These are phyloP conservation scores for Saccharomyces hybrid DNA, from an alignment of 1,139 yeast species.

Conservation along the genomic window DNA sequence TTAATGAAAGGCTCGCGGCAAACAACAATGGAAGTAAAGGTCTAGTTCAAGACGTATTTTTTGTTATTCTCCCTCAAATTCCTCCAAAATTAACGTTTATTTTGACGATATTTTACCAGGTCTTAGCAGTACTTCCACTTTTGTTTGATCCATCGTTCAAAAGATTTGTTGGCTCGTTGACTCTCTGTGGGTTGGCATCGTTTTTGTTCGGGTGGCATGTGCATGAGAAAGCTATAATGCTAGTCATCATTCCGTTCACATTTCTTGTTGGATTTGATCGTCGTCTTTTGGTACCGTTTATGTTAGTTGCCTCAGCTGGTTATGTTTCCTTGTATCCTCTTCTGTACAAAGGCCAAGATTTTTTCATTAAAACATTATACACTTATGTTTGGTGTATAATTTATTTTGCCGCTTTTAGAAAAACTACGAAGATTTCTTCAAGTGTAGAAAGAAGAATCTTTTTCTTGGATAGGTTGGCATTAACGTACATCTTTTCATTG, in stretches of 20 bases:
- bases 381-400: slow-evolving; percentile 82
- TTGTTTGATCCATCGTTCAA: slow-evolving; percentile 66
- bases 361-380: slow-evolving; percentile 66
- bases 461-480: slow-evolving; percentile 62
- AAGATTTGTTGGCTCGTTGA: slow-evolving; percentile 73
- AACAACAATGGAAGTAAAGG: slow-evolving; percentile 66
- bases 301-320: slow-evolving; percentile 67
- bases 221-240: slow-evolving; percentile 89
- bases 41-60: slow-evolving; percentile 81
- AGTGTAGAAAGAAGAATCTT: slow-evolving; percentile 42
- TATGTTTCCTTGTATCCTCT: slow-evolving; percentile 85
- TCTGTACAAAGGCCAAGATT: slow-evolving; percentile 72
- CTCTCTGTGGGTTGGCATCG: slow-evolving; percentile 86
- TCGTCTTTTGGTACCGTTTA: slow-evolving; percentile 60
- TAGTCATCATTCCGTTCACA: slow-evolving; percentile 83
- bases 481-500: slow-evolving; percentile 60
- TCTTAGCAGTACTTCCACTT: slow-evolving; percentile 65
- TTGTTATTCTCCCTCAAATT: slow-evolving; percentile 71
- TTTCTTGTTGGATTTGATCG: slow-evolving; percentile 68
- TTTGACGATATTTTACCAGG: slow-evolving; percentile 73
- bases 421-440: slow-evolving; percentile 46
- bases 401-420: slow-evolving; percentile 62
- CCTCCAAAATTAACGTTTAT: slow-evolving; percentile 71
- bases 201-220: slow-evolving; percentile 98
- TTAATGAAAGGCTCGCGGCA: slow-evolving; percentile 24